Evolutionary conservation across 306 rosid genomes (phyloP).

Genomic region (Pyrus betulifolia): DNA sequence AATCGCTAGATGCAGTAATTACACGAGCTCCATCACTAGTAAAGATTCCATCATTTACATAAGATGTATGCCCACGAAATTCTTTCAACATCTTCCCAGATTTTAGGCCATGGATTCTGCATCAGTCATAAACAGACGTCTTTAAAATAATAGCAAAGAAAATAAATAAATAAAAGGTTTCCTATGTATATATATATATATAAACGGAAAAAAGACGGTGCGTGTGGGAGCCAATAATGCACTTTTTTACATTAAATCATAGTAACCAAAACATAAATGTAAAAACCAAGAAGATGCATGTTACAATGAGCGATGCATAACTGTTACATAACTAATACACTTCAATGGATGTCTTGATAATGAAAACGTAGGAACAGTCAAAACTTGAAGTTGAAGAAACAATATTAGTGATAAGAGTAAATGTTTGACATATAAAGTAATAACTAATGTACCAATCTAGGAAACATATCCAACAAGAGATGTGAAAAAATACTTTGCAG

Average conservation of each 20-base stretch:
- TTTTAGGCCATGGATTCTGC: constrained; percentile 87
- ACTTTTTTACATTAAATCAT: background rate
- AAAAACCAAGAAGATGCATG: background rate
- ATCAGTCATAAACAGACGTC: constrained; percentile 7
- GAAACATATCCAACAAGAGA: background rate
- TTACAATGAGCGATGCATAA: background rate
- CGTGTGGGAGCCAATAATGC: background rate
- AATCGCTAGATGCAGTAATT: constrained; percentile 94
- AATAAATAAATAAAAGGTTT: background rate
- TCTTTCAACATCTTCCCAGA: constrained; percentile 94
- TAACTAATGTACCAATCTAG: background rate
- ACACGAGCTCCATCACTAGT: constrained; percentile 84
- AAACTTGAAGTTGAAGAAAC: background rate
- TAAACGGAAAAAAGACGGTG: background rate
- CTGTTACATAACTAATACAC: constrained; percentile 1
- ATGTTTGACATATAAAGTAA: background rate
- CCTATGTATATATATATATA: background rate
- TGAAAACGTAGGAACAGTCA: background rate
- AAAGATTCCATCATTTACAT: constrained; percentile 89
- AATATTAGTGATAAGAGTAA: background rate
- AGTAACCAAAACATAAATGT: background rate
- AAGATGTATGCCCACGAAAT: constrained; percentile 92
- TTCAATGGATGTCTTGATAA: background rate
- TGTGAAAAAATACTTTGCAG: constrained; percentile 59
- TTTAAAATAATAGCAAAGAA: background rate